Conservation (phyloP, 1,284 basidiomycete species). For the Moniliophthora roreri region DNA sequence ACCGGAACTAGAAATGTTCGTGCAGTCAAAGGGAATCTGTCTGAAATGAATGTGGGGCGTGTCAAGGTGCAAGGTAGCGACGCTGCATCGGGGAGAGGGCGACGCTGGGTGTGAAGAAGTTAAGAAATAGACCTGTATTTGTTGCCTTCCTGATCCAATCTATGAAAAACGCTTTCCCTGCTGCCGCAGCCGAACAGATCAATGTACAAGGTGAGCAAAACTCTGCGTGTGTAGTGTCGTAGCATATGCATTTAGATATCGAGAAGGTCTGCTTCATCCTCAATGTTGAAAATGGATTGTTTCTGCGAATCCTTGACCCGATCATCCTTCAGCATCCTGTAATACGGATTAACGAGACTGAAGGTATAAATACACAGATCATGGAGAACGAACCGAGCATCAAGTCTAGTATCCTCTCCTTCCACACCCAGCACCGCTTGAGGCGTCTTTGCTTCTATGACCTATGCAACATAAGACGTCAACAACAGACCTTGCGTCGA, state of each 20-base stretch:
- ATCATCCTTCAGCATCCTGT: constrained; percentile 51
- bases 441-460: constrained; percentile 92
- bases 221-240: no score
- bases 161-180: no score
- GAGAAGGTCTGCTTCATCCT: constrained; percentile 10
- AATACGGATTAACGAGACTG: not conserved
- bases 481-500: not conserved
- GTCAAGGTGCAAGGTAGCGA: no score
- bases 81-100: no score
- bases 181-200: no score
- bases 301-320: constrained; percentile 31
- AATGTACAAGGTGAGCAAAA: not conserved
- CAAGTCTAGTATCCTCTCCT: constrained; percentile 87
- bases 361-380: not conserved
- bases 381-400: constrained; percentile 65
- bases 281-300: constrained; percentile 6
- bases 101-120: no score
- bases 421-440: constrained; percentile 85
- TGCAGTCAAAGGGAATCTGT: no score
- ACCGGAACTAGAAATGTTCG: no score
- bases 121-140: no score
- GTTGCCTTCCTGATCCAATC: no score
- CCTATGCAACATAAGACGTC: constrained; percentile 45
- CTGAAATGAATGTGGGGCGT: no score
- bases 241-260: constrained; percentile 1